A percentile compares a stretch with the other conserved stretches of the same genome.
These are phyloP conservation scores for Rhynchosporium secalis DNA, from an alignment of 2,329 filamentous ascomycete genomes.

Conservation along the genomic window DNA sequence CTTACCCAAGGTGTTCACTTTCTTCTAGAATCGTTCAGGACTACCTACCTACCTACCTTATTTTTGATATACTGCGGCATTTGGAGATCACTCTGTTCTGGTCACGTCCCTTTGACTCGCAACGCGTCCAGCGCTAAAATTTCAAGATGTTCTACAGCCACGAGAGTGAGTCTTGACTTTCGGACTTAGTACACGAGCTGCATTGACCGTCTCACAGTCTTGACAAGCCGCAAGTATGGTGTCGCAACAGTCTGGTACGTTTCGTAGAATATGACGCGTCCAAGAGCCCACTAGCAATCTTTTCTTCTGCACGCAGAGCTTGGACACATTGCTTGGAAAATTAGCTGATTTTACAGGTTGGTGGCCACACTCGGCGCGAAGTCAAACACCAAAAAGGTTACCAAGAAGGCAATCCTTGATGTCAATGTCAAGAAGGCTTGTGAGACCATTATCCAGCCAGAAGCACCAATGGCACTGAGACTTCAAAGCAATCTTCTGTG, in stretches of 20 bases:
- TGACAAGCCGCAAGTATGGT: constrained; percentile 84
- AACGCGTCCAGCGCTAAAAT: constrained; percentile 3
- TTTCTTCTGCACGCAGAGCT: background rate
- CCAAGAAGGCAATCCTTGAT: constrained; percentile 81
- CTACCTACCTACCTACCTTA: no score
- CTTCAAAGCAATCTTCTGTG: constrained; percentile 86
- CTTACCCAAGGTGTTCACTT: no score
- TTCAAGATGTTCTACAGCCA: constrained; percentile 87
- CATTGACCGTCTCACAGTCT: constrained; percentile 57
- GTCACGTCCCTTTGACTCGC: background rate
- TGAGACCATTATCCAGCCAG: constrained; percentile 80
- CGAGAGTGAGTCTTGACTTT: constrained; percentile 65
- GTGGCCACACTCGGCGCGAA: constrained; percentile 83
- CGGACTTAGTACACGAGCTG: background rate
- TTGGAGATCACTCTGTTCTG: background rate
- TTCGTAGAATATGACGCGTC: background rate
- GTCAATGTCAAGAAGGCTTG: constrained; percentile 88
- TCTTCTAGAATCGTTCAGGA: no score
- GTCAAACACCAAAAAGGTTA: constrained; percentile 70
- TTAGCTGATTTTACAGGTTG: constrained; percentile 59
- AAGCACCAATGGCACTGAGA: constrained; percentile 83
- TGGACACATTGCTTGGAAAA: background rate
- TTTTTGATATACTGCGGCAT: no score
- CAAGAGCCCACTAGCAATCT: background rate
- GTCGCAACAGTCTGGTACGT: constrained; percentile 90